Evolutionary conservation across 257 asterid species (phyloP).

Genomic region (Haberlea rhodopensis): DNA sequence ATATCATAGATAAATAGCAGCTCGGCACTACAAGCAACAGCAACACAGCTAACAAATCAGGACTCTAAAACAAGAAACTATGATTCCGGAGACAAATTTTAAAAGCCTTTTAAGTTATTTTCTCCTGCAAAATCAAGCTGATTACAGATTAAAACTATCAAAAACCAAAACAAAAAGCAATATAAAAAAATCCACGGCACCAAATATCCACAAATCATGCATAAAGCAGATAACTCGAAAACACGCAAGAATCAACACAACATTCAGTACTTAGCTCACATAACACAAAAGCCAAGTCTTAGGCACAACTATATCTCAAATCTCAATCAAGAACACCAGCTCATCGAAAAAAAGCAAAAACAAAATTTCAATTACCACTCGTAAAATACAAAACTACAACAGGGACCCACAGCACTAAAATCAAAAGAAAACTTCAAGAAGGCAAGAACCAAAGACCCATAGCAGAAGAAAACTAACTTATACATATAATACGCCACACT

Average conservation of each 20-base stretch:
- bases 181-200: neutral
- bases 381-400: slow-evolving; percentile 7
- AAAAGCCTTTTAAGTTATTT: neutral
- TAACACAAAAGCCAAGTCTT: no score
- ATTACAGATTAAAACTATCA: neutral
- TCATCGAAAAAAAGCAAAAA: neutral
- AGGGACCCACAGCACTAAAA: slow-evolving; percentile 5
- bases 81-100: neutral
- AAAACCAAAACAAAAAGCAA: neutral
- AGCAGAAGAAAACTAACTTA: neutral
- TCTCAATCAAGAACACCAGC: neutral
- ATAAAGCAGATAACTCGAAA: neutral
- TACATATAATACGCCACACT: neutral
- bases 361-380: slow-evolving; percentile 3
- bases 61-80: neutral
- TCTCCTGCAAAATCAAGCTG: neutral
- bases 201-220: neutral
- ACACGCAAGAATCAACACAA: neutral
- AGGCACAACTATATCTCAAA: neutral
- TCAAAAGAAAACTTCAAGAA: slow-evolving; percentile 15
- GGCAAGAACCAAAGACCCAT: slow-evolving; percentile 1
- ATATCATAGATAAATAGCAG: neutral
- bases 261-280: neutral
- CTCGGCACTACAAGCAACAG: neutral
- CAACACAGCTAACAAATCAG: neutral